These are phyloP conservation scores for Entomortierella beljakovae DNA, from an alignment of 192 early-diverging fungal species.

Conservation along the genomic window DNA sequence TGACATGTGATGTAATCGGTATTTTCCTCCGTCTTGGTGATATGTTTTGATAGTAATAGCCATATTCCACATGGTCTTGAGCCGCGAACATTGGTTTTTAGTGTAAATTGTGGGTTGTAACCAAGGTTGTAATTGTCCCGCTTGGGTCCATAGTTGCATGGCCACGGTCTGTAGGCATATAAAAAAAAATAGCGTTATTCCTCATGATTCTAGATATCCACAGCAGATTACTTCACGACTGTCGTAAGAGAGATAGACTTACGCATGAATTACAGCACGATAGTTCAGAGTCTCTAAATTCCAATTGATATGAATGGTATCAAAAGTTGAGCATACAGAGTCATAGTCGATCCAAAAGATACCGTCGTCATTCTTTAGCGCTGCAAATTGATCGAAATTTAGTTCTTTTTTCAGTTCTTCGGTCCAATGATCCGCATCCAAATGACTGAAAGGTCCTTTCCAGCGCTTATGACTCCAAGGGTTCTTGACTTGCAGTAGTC, in stretches of 20 bases:
- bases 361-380: slow-evolving; percentile 80
- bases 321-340: slow-evolving; percentile 81
- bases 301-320: slow-evolving; percentile 93
- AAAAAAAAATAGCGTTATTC: no score
- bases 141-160: slow-evolving; percentile 55
- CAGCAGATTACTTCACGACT: no score
- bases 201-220: background rate
- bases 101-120: slow-evolving; percentile 84
- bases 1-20: slow-evolving; percentile 90
- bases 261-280: slow-evolving; percentile 79
- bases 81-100: slow-evolving; percentile 69
- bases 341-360: slow-evolving; percentile 94
- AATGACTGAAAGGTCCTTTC: slow-evolving; percentile 81
- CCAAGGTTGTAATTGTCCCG: slow-evolving; percentile 70
- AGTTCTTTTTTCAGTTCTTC: slow-evolving; percentile 71
- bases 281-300: slow-evolving; percentile 81
- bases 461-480: slow-evolving; percentile 93
- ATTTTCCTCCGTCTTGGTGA: slow-evolving; percentile 84
- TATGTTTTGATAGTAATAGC: slow-evolving; percentile 88
- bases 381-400: slow-evolving; percentile 76
- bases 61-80: slow-evolving; percentile 70
- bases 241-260: slow-evolving; percentile 55
- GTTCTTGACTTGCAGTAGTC: slow-evolving; percentile 89
- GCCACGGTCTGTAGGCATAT: slow-evolving; percentile 32
- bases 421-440: slow-evolving; percentile 77